Percentiles rank a stretch among this genome's conserved stretches.
phyloP scores from a whole-genome alignment of 805 yeast species.

The Metschnikowia amazonensis region DNA sequence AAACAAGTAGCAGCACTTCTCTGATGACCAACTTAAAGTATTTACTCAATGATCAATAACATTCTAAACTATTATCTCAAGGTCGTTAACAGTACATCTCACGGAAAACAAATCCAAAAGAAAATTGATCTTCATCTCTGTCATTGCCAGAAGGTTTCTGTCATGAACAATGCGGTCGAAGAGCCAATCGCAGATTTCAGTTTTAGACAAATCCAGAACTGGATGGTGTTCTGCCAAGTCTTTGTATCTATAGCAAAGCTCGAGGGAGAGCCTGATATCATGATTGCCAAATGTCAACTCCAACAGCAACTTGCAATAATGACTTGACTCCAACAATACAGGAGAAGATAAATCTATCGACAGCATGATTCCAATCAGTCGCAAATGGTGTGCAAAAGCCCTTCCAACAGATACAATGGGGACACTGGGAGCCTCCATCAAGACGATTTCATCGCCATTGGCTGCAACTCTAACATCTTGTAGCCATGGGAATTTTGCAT shows the following conservation, averaged over 20 bases:
- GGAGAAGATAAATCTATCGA: not conserved
- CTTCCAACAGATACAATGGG: constrained; percentile 15
- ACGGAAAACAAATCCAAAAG: constrained; percentile 9
- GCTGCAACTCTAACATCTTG: constrained; percentile 10
- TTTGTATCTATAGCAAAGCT: constrained; percentile 10
- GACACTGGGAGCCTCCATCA: constrained; percentile 11
- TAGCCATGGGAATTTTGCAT: constrained; percentile 13
- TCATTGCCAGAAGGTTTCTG: constrained; percentile 8
- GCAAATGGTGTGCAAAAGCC: constrained; percentile 14
- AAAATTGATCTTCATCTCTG: constrained; percentile 15
- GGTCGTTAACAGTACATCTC: constrained; percentile 12
- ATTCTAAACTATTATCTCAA: constrained; percentile 9
- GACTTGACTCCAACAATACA: constrained; percentile 1
- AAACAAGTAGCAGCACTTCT: no score
- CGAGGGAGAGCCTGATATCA: constrained; percentile 7
- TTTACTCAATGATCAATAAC: no score
- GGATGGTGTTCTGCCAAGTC: constrained; percentile 4
- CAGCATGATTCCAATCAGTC: constrained; percentile 13
- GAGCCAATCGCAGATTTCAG: constrained; percentile 12
- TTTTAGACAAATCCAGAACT: constrained; percentile 9
- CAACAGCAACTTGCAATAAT: constrained; percentile 12
- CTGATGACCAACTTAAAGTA: no score
- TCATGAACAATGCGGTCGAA: constrained; percentile 14
- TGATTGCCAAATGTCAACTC: constrained; percentile 6
- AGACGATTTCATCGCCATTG: constrained; percentile 10